Percentiles rank a stretch among this genome's conserved stretches.
Conservation (phyloP, 2,329 filamentous ascomycete genomes). For the Aspergillus quadricinctus region DNA sequence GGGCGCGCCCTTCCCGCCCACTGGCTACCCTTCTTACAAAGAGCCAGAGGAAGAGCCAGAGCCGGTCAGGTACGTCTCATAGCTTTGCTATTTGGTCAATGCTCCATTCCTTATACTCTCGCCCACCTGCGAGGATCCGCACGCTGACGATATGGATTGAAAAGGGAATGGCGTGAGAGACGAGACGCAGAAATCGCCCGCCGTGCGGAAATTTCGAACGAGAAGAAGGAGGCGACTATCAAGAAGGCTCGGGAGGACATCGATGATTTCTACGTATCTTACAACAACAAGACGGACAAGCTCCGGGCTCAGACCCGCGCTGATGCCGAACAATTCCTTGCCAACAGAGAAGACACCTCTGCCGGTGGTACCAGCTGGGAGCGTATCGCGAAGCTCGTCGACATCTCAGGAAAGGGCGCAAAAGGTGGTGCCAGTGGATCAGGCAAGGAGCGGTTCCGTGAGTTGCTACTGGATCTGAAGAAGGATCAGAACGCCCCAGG, state of each 20-base stretch:
- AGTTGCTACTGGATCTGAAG: conserved; percentile 77
- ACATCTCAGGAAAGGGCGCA: conserved; percentile 87
- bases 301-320: conserved; percentile 78
- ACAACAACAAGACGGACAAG: conserved; percentile 98
- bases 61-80: conserved; percentile 59
- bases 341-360: conserved; percentile 83
- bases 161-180: conserved; percentile 80
- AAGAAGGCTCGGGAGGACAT: conserved; percentile 90
- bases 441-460: conserved; percentile 94
- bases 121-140: not conserved
- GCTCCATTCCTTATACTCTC: not conserved
- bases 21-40: conserved; percentile 50
- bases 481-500: conserved; percentile 87
- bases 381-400: conserved; percentile 94
- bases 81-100: not conserved
- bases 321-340: conserved; percentile 90
- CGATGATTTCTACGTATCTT: conserved; percentile 99
- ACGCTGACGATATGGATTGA: conserved; percentile 1
- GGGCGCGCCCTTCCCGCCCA: conserved; percentile 52
- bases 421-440: conserved; percentile 83
- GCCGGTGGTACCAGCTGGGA: conserved; percentile 98
- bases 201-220: conserved; percentile 75
- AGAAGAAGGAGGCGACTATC: conserved; percentile 79
- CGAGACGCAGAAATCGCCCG: conserved; percentile 78
- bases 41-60: conserved; percentile 77